Percentiles rank a stretch among this genome's conserved stretches.
Conservation (phyloP, 805 yeast genomes). For the Candida peoriensis region DNA sequence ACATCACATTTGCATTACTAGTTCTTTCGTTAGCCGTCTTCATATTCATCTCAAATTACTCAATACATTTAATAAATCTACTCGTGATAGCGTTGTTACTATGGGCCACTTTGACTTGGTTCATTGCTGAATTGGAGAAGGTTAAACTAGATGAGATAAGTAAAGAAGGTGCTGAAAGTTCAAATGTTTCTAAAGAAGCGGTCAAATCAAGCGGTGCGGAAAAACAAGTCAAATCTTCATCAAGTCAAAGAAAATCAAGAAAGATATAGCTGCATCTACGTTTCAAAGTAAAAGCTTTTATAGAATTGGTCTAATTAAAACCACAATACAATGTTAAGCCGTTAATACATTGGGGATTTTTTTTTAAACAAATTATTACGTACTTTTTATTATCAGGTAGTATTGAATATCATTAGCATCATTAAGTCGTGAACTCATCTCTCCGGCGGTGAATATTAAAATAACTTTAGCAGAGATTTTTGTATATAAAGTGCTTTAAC, state of each 20-base stretch:
- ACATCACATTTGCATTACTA: constrained; percentile 68
- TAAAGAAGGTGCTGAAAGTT: neutral
- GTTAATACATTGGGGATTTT: no score
- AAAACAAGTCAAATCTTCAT: constrained; percentile 1
- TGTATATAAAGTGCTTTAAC: no score
- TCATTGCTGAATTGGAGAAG: constrained; percentile 60
- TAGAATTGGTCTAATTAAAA: no score
- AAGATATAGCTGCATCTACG: constrained; percentile 3
- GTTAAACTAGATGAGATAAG: constrained; percentile 7
- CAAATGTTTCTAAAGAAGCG: neutral
- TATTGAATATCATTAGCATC: no score
- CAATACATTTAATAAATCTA: constrained; percentile 57
- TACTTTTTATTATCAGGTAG: no score
- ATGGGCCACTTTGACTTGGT: constrained; percentile 87
- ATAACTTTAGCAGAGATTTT: no score
- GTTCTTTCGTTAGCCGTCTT: constrained; percentile 51
- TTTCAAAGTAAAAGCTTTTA: no score
- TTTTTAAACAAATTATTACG: no score
- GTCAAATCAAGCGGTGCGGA: neutral
- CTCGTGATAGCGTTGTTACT: constrained; percentile 54
- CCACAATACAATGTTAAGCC: no score
- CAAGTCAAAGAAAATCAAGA: constrained; percentile 10
- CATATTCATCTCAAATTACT: constrained; percentile 51
- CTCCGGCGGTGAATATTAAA: no score
- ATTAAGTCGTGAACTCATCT: no score